These are phyloP conservation scores for Scutellaria galericulata DNA, from an alignment of 257 asterid species.

Conservation along the genomic window DNA sequence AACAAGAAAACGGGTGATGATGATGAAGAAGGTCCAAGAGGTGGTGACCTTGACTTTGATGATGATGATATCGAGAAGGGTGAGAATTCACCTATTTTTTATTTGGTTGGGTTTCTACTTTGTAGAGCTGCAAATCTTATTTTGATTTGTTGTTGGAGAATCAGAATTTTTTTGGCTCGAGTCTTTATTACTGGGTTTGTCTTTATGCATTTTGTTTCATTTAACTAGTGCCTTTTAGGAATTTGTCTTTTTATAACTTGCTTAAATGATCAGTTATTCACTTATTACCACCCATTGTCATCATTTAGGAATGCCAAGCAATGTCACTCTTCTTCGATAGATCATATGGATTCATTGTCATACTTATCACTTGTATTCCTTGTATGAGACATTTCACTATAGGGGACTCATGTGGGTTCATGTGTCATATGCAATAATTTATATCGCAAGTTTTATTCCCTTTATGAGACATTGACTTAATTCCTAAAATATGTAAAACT, in stretches of 20 bases:
- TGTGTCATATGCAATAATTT: too few species aligned
- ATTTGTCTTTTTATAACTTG: neutral
- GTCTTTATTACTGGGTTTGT: neutral
- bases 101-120: conserved; percentile 12
- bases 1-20: conserved; percentile 72
- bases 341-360: conserved; percentile 15
- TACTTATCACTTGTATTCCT: neutral
- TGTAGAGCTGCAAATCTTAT: neutral
- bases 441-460: neutral
- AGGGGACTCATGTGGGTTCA: too few species aligned
- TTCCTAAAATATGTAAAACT: too few species aligned
- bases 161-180: neutral
- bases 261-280: neutral
- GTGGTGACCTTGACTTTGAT: conserved; percentile 96
- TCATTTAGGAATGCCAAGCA: conserved; percentile 6
- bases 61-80: conserved; percentile 97
- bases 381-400: too few species aligned
- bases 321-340: neutral
- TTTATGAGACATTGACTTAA: neutral
- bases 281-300: neutral
- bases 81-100: conserved; percentile 37
- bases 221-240: neutral
- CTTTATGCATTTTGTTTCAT: neutral
- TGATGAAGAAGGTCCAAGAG: conserved; percentile 98
- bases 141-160: neutral